phyloP scores from a whole-genome alignment of 1,284 basidiomycete species.

The Heterobasidion irregulare region DNA sequence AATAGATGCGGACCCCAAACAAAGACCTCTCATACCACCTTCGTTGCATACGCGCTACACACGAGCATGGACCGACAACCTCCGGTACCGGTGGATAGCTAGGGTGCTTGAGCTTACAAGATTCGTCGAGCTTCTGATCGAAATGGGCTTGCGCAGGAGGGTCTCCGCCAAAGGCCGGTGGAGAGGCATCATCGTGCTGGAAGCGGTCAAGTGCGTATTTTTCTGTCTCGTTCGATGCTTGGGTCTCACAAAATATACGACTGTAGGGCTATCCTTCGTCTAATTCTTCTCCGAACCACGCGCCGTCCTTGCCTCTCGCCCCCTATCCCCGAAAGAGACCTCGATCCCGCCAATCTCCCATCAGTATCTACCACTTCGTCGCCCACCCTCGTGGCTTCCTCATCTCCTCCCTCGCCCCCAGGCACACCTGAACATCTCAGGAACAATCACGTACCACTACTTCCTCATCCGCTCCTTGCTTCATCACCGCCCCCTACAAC shows the following conservation, averaged over 20 bases:
- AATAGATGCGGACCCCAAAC: conserved; percentile 52
- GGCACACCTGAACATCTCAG: conserved; percentile 66
- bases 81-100: conserved; percentile 68
- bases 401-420: conserved; percentile 37
- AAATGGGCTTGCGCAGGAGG: conserved; percentile 78
- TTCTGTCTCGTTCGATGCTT: not conserved
- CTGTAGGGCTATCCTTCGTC: conserved; percentile 61
- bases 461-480: conserved; percentile 47
- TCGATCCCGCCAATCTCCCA: conserved; percentile 66
- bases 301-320: conserved; percentile 66
- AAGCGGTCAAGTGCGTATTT: conserved; percentile 69
- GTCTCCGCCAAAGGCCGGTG: conserved; percentile 54
- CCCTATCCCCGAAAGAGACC: conserved; percentile 78
- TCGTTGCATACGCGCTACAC: conserved; percentile 76
- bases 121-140: conserved; percentile 75
- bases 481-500: conserved; percentile 35
- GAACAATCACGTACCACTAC: conserved; percentile 67
- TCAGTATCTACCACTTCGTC: conserved; percentile 45
- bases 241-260: not conserved
- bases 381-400: conserved; percentile 50
- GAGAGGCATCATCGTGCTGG: conserved; percentile 68
- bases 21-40: conserved; percentile 60
- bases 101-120: conserved; percentile 67
- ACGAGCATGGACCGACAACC: conserved; percentile 67
- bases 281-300: conserved; percentile 65